phyloP scores from a whole-genome alignment of 345 rosid genomes.

The Aurinia saxatilis region DNA sequence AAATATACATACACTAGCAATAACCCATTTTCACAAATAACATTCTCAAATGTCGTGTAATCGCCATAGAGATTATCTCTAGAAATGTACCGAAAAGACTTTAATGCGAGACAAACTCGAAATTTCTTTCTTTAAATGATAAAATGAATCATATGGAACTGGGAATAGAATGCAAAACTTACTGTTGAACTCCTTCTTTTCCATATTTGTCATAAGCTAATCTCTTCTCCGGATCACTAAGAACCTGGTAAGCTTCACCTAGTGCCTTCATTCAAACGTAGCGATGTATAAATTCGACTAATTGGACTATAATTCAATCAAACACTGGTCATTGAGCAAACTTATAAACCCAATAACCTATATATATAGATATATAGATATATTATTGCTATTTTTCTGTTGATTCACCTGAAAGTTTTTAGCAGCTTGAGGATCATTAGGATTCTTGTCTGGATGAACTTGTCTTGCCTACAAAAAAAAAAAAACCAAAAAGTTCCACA shows the following conservation, averaged over 20 bases:
- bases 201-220: constrained; percentile 78
- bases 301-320: too few species aligned
- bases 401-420: constrained; percentile 73
- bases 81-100: too few species aligned
- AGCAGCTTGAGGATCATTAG: constrained; percentile 82
- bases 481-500: too few species aligned
- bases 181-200: constrained; percentile 71
- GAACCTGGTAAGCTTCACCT: constrained; percentile 91
- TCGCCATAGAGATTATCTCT: too few species aligned
- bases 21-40: too few species aligned
- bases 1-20: too few species aligned
- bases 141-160: neutral
- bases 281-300: constrained; percentile 8
- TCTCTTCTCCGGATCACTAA: constrained; percentile 90
- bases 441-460: constrained; percentile 98
- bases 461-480: constrained; percentile 55
- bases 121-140: too few species aligned
- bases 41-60: too few species aligned
- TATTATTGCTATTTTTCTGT: too few species aligned
- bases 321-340: neutral
- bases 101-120: too few species aligned
- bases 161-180: constrained; percentile 34
- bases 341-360: neutral
- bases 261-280: constrained; percentile 47
- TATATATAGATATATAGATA: too few species aligned